Evolutionary conservation across 2,329 filamentous ascomycete genomes (phyloP).

Genomic region (Dactylella cylindrospora): DNA sequence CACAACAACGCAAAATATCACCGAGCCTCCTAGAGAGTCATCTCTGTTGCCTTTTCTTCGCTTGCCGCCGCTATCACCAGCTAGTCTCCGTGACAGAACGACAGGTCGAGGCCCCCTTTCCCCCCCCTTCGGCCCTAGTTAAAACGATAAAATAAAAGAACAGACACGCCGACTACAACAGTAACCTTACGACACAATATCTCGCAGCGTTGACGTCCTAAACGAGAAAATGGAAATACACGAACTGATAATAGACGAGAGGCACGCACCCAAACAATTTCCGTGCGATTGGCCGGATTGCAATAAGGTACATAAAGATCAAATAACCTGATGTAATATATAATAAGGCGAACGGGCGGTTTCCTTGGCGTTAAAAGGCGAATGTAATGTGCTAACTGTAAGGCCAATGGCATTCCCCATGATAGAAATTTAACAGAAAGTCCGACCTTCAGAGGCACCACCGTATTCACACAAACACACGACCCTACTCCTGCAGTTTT

Average conservation of each 20-base stretch:
- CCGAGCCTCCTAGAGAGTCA: no score
- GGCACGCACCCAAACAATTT: conserved; percentile 49
- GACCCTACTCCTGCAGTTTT: conserved; percentile 65
- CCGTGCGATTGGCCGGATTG: conserved; percentile 48
- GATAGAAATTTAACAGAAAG: conserved; percentile 71
- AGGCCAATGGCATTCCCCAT: conserved; percentile 4
- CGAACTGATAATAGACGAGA: conserved; percentile 49
- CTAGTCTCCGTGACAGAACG: no score
- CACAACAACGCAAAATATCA: no score
- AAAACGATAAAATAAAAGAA: no score
- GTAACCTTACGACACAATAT: no score
- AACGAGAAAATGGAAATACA: conserved; percentile 50
- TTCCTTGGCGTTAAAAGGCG: conserved; percentile 9
- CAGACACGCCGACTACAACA: no score
- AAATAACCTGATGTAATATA: background rate
- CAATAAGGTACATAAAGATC: conserved; percentile 46
- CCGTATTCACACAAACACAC: conserved; percentile 71
- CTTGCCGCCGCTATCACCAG: no score
- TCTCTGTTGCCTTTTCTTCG: no score
- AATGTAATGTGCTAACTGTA: conserved; percentile 1
- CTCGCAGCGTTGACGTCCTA: no score
- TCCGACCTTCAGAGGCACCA: conserved; percentile 71
- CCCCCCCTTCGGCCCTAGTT: no score
- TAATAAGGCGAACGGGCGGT: background rate
- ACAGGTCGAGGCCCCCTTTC: no score